A percentile compares a stretch with the other conserved stretches of the same genome.
These are phyloP conservation scores for Davidsoniella eucalypti DNA, from an alignment of 2,329 filamentous ascomycete genomes.

Conservation along the genomic window DNA sequence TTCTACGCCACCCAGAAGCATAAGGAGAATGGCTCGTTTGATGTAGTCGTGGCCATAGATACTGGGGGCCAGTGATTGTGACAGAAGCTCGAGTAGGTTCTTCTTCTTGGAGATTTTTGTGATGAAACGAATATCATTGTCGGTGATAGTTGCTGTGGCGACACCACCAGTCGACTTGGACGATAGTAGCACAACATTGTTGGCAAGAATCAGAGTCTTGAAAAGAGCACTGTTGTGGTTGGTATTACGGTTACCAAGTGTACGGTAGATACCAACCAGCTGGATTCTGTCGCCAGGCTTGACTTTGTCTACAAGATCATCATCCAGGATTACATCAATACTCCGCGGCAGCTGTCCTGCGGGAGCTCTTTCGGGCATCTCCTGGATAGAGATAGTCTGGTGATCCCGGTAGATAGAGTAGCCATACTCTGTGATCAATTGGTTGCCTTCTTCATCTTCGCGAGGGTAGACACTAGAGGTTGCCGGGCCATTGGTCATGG, in stretches of 20 bases:
- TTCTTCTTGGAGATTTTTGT: slow-evolving; percentile 94
- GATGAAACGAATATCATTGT: slow-evolving; percentile 95
- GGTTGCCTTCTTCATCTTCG: slow-evolving; percentile 83
- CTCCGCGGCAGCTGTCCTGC: slow-evolving; percentile 88
- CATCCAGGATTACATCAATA: slow-evolving; percentile 91
- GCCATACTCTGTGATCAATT: slow-evolving; percentile 86
- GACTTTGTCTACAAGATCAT: slow-evolving; percentile 84
- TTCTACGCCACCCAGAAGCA: slow-evolving; percentile 90
- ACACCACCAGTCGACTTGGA: slow-evolving; percentile 93
- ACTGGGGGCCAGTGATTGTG: slow-evolving; percentile 86
- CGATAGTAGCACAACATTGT: slow-evolving; percentile 85
- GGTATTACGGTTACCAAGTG: slow-evolving; percentile 85
- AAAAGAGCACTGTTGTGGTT: slow-evolving; percentile 83
- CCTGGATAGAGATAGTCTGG: slow-evolving; percentile 94
- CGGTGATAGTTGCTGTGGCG: slow-evolving; percentile 80
- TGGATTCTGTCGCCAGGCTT: slow-evolving; percentile 95
- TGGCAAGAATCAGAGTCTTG: slow-evolving; percentile 83
- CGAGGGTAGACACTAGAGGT: slow-evolving; percentile 88
- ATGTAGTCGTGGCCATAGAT: slow-evolving; percentile 96
- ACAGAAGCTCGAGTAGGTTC: slow-evolving; percentile 80
- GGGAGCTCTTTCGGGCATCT: slow-evolving; percentile 95
- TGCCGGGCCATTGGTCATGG: slow-evolving; percentile 82
- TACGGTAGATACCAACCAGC: slow-evolving; percentile 89
- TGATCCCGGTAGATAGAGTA: slow-evolving; percentile 93
- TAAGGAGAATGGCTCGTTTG: slow-evolving; percentile 91